phyloP scores from a whole-genome alignment of 2,329 filamentous ascomycete species.

The Aspergillus sp. region DNA sequence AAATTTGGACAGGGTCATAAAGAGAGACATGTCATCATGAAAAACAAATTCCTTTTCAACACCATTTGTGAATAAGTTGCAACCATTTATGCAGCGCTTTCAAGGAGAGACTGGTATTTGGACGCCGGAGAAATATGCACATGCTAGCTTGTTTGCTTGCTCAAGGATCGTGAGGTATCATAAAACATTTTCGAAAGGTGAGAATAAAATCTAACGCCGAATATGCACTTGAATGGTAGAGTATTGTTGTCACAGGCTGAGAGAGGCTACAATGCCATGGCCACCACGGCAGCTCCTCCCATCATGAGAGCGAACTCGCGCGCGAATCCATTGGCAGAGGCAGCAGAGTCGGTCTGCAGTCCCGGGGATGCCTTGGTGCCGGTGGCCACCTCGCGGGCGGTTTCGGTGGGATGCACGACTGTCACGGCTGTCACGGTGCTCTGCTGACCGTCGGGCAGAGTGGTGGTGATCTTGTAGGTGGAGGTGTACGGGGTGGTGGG shows the following conservation, averaged over 20 bases:
- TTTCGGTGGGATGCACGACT: constrained; percentile 41
- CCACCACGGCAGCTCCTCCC: constrained; percentile 44
- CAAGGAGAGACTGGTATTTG: constrained; percentile 1
- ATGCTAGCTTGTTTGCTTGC: background rate
- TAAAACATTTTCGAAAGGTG: background rate
- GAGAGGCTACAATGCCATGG: constrained; percentile 37
- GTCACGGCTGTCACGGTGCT: constrained; percentile 49
- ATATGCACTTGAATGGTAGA: constrained; percentile 10
- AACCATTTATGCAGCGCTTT: background rate
- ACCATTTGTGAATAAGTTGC: background rate
- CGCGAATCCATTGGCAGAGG: constrained; percentile 30
- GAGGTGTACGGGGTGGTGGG: constrained; percentile 38
- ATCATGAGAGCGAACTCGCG: constrained; percentile 43
- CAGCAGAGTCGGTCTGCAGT: constrained; percentile 43
- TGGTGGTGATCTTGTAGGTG: constrained; percentile 45
- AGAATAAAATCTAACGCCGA: constrained; percentile 11
- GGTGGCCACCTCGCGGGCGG: constrained; percentile 26
- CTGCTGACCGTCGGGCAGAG: constrained; percentile 43
- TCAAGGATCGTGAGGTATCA: constrained; percentile 11
- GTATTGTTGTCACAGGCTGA: background rate
- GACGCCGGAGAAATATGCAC: background rate
- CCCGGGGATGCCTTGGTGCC: constrained; percentile 33
- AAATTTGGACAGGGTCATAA: background rate
- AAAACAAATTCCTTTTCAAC: background rate
- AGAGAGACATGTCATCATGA: constrained; percentile 6